These are phyloP conservation scores for Baorangia bicolor DNA, from an alignment of 768 basidiomycete genomes.

Conservation along the genomic window DNA sequence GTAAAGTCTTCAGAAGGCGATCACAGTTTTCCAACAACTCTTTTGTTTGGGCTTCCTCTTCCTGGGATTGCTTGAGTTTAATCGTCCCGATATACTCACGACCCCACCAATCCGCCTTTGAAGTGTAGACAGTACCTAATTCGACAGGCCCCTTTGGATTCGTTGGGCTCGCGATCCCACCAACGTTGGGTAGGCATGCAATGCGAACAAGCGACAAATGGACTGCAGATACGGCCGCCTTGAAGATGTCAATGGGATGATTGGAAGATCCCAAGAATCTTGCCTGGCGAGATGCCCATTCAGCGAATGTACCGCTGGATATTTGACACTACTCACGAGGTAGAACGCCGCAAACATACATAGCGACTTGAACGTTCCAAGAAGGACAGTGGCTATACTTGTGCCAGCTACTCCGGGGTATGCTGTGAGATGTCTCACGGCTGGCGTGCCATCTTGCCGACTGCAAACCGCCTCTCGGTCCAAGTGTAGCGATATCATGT, in stretches of 20 bases:
- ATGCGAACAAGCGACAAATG: constrained; percentile 65
- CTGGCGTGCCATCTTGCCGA: constrained; percentile 12
- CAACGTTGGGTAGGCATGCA: constrained; percentile 42
- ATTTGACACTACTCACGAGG: constrained; percentile 45
- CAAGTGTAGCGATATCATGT: constrained; percentile 58
- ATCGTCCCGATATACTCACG: constrained; percentile 47
- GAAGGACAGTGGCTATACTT: constrained; percentile 51
- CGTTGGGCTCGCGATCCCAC: not conserved
- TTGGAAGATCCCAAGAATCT: constrained; percentile 66
- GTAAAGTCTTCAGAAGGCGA: constrained; percentile 43
- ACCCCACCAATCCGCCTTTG: constrained; percentile 60
- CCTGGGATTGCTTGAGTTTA: constrained; percentile 51
- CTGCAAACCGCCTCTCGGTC: constrained; percentile 42
- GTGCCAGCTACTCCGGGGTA: constrained; percentile 73
- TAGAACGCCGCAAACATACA: constrained; percentile 60
- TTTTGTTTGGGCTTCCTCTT: constrained; percentile 45
- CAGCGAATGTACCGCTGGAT: not conserved
- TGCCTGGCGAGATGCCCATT: constrained; percentile 43
- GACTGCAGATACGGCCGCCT: constrained; percentile 65
- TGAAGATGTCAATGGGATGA: constrained; percentile 60
- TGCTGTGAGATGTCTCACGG: constrained; percentile 52
- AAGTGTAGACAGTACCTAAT: constrained; percentile 44
- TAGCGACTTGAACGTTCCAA: constrained; percentile 43
- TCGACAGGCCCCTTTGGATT: constrained; percentile 16
- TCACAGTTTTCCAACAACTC: constrained; percentile 58